These are phyloP conservation scores for Lepidium didymum DNA, from an alignment of 345 rosid species.

Conservation along the genomic window DNA sequence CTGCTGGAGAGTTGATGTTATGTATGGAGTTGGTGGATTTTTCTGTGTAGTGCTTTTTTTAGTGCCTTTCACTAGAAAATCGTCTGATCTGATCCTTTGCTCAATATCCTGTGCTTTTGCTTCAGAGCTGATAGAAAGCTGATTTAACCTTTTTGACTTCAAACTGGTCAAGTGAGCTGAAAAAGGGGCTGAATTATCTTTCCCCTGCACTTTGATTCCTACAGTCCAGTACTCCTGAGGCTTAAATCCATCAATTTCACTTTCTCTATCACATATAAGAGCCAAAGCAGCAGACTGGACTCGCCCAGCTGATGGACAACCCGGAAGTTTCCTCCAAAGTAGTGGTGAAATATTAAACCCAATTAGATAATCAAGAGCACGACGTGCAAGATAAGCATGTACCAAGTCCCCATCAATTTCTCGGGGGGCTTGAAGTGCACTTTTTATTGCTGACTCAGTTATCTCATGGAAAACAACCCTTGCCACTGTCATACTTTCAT, in stretches of 20 bases:
- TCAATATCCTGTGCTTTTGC: constrained; percentile 50
- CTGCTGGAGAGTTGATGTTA: constrained; percentile 97
- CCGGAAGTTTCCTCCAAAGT: constrained; percentile 94
- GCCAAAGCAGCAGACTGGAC: constrained; percentile 97
- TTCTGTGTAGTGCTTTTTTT: constrained; percentile 51
- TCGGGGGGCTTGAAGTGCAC: constrained; percentile 74
- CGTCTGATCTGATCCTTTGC: constrained; percentile 42
- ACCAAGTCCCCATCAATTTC: constrained; percentile 81
- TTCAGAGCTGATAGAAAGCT: constrained; percentile 61
- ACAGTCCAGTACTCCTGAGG: constrained; percentile 85
- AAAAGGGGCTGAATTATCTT: constrained; percentile 31
- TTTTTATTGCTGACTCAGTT: constrained; percentile 84
- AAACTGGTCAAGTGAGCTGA: constrained; percentile 63
- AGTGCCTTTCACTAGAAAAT: constrained; percentile 47
- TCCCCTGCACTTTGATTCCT: constrained; percentile 42
- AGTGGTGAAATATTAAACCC: constrained; percentile 94
- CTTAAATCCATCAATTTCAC: constrained; percentile 80
- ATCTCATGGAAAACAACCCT: constrained; percentile 96
- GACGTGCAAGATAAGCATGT: constrained; percentile 89
- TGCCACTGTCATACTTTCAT: constrained; percentile 56
- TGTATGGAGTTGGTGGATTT: constrained; percentile 90
- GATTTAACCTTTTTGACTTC: constrained; percentile 60
- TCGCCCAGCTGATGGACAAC: constrained; percentile 97
- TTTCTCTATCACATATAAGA: constrained; percentile 88
- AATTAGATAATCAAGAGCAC: constrained; percentile 94